Evolutionary conservation across 495 filamentous ascomycete species (phyloP).

Genomic region (Hypomontagnella monticulosa): DNA sequence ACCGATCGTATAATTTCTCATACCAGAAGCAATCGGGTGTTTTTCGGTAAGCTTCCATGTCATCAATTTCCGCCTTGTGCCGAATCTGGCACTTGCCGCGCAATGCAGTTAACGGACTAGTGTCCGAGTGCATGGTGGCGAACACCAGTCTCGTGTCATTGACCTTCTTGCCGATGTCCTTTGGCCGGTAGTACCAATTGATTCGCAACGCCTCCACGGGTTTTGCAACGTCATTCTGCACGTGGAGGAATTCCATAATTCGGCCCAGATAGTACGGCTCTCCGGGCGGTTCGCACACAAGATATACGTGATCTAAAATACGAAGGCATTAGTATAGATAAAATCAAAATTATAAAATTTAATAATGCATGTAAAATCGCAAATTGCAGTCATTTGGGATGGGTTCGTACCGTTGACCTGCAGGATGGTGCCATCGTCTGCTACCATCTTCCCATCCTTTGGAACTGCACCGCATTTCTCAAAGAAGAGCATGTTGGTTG

Average conservation of each 20-base stretch:
- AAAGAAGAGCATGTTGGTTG: constrained; percentile 89
- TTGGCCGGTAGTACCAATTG: constrained; percentile 98
- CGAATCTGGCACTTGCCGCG: constrained; percentile 91
- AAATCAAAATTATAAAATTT: not conserved
- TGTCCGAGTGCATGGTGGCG: constrained; percentile 98
- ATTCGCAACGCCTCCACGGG: constrained; percentile 88
- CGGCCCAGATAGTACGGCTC: constrained; percentile 97
- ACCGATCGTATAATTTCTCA: constrained; percentile 96
- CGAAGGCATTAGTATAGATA: constrained; percentile 19
- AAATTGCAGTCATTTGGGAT: constrained; percentile 6
- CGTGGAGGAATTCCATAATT: constrained; percentile 96
- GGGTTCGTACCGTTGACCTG: constrained; percentile 81
- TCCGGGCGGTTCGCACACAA: constrained; percentile 96
- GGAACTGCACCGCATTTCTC: constrained; percentile 72
- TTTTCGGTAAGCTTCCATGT: constrained; percentile 85
- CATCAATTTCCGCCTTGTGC: constrained; percentile 85
- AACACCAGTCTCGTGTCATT: constrained; percentile 89
- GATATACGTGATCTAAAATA: constrained; percentile 87
- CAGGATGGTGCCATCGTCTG: constrained; percentile 89
- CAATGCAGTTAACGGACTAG: constrained; percentile 88
- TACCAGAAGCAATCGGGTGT: constrained; percentile 91
- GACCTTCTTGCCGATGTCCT: constrained; percentile 91
- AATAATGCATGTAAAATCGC: constrained; percentile 32
- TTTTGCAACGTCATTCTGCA: constrained; percentile 72
- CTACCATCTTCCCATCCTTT: constrained; percentile 79